Evolutionary conservation across 1,139 yeast genomes (phyloP).

Genomic region (Meyerozyma smithsonii): DNA sequence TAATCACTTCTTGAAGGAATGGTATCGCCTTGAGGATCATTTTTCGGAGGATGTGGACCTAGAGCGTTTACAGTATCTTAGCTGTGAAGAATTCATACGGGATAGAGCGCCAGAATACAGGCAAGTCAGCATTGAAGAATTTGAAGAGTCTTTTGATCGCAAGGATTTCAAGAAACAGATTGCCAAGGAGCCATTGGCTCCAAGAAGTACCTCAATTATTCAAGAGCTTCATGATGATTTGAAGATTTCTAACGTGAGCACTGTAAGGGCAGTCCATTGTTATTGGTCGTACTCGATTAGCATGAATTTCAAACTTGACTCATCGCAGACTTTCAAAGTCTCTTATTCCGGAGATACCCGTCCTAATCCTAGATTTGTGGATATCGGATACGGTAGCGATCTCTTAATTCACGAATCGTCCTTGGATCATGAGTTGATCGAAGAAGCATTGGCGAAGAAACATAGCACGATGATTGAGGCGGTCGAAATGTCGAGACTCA

Average conservation of each 20-base stretch:
- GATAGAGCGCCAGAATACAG: constrained; percentile 24
- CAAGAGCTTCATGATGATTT: constrained; percentile 22
- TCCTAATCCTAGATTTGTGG: constrained; percentile 60
- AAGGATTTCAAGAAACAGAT: constrained; percentile 13
- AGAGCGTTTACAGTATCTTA: constrained; percentile 47
- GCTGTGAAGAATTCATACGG: constrained; percentile 60
- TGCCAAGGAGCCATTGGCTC: constrained; percentile 18
- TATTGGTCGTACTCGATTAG: constrained; percentile 75
- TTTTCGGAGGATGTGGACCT: constrained; percentile 28
- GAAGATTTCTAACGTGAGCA: constrained; percentile 33
- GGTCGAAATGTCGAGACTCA: constrained; percentile 56
- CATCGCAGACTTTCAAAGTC: constrained; percentile 47
- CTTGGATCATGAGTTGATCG: constrained; percentile 71
- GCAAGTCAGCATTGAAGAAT: constrained; percentile 27
- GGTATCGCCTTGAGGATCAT: constrained; percentile 54
- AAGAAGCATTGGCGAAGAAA: constrained; percentile 75
- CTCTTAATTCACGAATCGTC: constrained; percentile 91
- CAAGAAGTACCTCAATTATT: constrained; percentile 14
- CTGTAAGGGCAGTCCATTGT: constrained; percentile 83
- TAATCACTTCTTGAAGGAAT: constrained; percentile 61
- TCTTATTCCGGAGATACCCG: constrained; percentile 96
- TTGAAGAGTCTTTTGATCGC: constrained; percentile 27
- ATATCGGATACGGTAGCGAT: constrained; percentile 66
- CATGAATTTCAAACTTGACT: constrained; percentile 40
- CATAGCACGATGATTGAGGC: constrained; percentile 96